Conservation (phyloP, 352 stramenopile genomes). For the Pythium pectinolyticum region DNA sequence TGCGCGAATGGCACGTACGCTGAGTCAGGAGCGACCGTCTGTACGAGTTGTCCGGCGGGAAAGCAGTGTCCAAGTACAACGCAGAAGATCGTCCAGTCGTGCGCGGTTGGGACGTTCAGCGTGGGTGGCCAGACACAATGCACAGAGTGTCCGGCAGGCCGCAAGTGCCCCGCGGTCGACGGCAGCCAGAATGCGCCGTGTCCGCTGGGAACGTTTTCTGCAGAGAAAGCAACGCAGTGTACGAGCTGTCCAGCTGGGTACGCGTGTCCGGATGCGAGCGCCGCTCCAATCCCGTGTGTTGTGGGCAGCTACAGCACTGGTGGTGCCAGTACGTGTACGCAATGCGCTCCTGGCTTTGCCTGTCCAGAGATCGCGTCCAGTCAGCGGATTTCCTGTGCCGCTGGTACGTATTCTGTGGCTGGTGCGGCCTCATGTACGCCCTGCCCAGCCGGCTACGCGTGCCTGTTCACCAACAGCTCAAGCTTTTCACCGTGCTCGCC, state of each 20-base stretch:
- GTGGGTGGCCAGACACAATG: constrained; percentile 50
- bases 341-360: constrained; percentile 70
- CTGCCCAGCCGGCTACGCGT: constrained; percentile 80
- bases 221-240: constrained; percentile 45
- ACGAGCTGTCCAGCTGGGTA: constrained; percentile 64
- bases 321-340: constrained; percentile 50
- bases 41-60: constrained; percentile 50
- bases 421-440: constrained; percentile 54
- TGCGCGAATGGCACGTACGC: constrained; percentile 55
- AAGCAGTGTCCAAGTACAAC: constrained; percentile 56
- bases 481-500: constrained; percentile 54
- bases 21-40: constrained; percentile 41
- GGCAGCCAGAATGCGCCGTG: constrained; percentile 52
- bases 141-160: constrained; percentile 43
- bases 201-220: constrained; percentile 41
- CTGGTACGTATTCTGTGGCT: constrained; percentile 59
- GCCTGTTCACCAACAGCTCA: constrained; percentile 59
- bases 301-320: constrained; percentile 62
- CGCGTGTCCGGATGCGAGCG: constrained; percentile 45
- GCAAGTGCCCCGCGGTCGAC: constrained; percentile 52
- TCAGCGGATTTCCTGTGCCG: constrained; percentile 43
- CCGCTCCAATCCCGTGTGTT: constrained; percentile 37
- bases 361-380: constrained; percentile 64
- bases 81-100: constrained; percentile 43
- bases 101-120: constrained; percentile 61